These are phyloP conservation scores for Alternaria incomplexa DNA, from an alignment of 2,329 filamentous ascomycete genomes.

Conservation along the genomic window DNA sequence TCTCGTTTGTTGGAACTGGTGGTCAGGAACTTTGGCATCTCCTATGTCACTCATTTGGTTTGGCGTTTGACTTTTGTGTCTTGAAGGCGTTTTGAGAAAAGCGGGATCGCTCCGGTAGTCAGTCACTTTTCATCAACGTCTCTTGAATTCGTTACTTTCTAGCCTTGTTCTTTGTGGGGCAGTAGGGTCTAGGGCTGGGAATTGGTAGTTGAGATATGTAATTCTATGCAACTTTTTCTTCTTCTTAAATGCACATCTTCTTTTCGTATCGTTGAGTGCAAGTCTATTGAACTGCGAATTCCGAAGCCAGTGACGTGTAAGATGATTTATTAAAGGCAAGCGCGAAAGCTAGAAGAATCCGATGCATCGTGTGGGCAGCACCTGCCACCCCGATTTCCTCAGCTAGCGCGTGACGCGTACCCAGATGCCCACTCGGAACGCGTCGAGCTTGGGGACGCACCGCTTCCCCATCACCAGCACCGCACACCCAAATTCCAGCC, in stretches of 20 bases:
- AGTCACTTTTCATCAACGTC: background rate
- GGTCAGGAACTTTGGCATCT: background rate
- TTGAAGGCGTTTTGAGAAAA: slow-evolving; percentile 7
- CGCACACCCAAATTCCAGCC: background rate
- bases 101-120: slow-evolving; percentile 9
- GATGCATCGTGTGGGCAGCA: background rate
- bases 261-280: too few relatives aligned
- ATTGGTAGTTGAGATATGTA: background rate
- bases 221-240: background rate
- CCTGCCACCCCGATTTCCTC: background rate
- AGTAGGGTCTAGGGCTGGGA: background rate
- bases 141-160: background rate
- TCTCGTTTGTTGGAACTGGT: background rate
- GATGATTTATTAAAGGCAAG: too few relatives aligned
- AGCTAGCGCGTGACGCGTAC: background rate
- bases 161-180: background rate
- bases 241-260: background rate
- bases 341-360: background rate
- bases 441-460: background rate
- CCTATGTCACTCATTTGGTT: background rate
- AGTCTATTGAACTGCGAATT: too few relatives aligned
- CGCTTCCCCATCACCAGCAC: background rate
- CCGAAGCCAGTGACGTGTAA: too few relatives aligned
- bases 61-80: background rate
- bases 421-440: background rate